These are phyloP conservation scores for Breynia disticha DNA, from an alignment of 441 rosid species.

Conservation along the genomic window DNA sequence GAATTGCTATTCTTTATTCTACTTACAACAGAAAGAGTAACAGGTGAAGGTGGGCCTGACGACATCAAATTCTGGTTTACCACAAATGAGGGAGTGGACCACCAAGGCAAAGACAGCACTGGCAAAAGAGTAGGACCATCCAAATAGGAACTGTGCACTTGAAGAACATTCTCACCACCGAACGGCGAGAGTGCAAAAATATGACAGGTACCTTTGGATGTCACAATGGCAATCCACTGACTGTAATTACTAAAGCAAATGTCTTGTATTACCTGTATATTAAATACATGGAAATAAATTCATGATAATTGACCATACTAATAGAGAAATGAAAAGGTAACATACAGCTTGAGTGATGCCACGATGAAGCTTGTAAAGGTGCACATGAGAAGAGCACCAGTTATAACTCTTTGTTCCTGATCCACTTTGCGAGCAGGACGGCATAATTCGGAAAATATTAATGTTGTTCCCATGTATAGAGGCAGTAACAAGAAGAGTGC, in stretches of 20 bases:
- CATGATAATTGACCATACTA: not conserved
- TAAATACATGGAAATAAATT: conserved; percentile 13
- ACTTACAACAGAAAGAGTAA: conserved; percentile 87
- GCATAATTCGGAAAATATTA: conserved; percentile 86
- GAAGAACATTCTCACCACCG: conserved; percentile 87
- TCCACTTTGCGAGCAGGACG: conserved; percentile 45
- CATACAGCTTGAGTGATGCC: conserved; percentile 94
- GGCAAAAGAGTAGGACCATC: conserved; percentile 67
- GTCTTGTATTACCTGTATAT: conserved; percentile 86
- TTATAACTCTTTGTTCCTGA: conserved; percentile 48
- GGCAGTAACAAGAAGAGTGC: conserved; percentile 86
- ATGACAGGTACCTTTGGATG: conserved; percentile 91
- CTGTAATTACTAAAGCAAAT: conserved; percentile 83
- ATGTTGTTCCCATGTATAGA: conserved; percentile 86
- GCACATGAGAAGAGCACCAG: conserved; percentile 83
- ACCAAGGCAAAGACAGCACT: conserved; percentile 73
- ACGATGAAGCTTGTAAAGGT: conserved; percentile 92
- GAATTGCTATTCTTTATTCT: conserved; percentile 71
- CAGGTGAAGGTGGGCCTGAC: conserved; percentile 57
- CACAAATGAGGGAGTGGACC: conserved; percentile 64
- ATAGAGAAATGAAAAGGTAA: conserved; percentile 1
- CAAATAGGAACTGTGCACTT: conserved; percentile 46
- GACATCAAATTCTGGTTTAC: conserved; percentile 42
- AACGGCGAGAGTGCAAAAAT: conserved; percentile 81
- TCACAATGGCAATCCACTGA: conserved; percentile 88